Evolutionary conservation across 2,329 filamentous ascomycete species (phyloP), one percentile per base, ranked within the genome.

Genomic region (Botrytis squamosa): DNA sequence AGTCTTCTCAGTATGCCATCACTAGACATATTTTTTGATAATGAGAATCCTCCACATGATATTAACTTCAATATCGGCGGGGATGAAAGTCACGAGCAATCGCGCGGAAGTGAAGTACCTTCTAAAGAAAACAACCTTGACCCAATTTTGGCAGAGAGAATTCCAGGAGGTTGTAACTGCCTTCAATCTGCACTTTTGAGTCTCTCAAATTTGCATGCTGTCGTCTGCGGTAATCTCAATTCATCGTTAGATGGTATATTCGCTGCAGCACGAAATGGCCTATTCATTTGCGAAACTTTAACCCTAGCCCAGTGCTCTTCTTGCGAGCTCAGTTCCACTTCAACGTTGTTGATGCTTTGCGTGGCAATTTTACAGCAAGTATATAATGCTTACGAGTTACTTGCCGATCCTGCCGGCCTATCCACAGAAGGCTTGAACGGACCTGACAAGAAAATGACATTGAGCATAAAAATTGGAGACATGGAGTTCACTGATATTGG

Each of bases 311-410:
- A 38, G 22, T 63, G 60, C 49, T 52, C 49, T 63, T n/a, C 60
- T 14, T 63, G 60, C 38, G 36, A 63, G 25, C 25, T 38, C 33
- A 63, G 60, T 38, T 63, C 60, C 36, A 40, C 14, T 20, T 40
- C 60, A 40, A 63, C 60, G 40, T 40, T 63, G 33, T 40, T 63
- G 25, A 63, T 63, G 60, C 60, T 63, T 38, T 63, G 60, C 60
- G 36, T 63, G 60, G 60, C 60, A 3, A 63, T 63, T 63, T 18
- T 63, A 16, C 36, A 63, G 60, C 60, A 63, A 40, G 60, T 63
- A 40, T 42, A 63, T 10, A 63, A 63, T 63, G 60, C 60, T 40
- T 63, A 63, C 60, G 60, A 63, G 36, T n/a, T 63, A 40, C 60
- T 63, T 38, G 60, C 60, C 33, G n/a, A 40, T 16, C 22, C 60